Conservation (phyloP, 1,139 yeast genomes). For the Diutina neorugosa region DNA sequence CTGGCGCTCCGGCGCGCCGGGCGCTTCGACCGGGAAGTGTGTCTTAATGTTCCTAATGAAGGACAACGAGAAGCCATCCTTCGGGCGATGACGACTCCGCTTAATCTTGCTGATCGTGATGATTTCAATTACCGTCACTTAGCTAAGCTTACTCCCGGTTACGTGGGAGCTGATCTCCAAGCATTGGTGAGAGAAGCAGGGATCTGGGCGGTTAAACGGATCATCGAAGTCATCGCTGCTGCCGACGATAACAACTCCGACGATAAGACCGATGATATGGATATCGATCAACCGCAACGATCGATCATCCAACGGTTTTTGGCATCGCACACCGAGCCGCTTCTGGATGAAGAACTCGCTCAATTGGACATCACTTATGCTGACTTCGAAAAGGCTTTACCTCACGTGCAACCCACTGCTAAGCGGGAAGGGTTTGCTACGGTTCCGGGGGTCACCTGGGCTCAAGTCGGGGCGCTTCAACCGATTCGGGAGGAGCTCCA, state of each 20-base stretch:
- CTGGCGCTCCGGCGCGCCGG: conserved; percentile 39
- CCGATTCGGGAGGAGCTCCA: conserved; percentile 80
- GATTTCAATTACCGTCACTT: conserved; percentile 53
- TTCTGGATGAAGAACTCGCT: conserved; percentile 60
- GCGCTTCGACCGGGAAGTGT: conserved; percentile 35
- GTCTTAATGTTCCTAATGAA: conserved; percentile 87
- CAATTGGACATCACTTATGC: conserved; percentile 64
- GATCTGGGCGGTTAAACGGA: conserved; percentile 84
- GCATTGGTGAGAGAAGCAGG: conserved; percentile 95
- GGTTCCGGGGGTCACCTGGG: conserved; percentile 96
- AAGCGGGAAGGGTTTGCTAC: conserved; percentile 98
- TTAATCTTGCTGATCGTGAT: conserved; percentile 52
- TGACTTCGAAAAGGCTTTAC: conserved; percentile 77
- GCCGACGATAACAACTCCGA: not conserved
- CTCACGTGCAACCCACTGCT: conserved; percentile 93
- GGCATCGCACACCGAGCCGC: conserved; percentile 63
- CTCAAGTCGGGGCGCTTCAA: conserved; percentile 81
- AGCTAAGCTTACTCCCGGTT: conserved; percentile 94
- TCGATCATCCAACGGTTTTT: conserved; percentile 50
- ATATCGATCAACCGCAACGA: not conserved
- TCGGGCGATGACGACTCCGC: conserved; percentile 53
- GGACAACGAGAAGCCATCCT: conserved; percentile 67
- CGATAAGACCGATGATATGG: not conserved
- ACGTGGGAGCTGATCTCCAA: conserved; percentile 94
- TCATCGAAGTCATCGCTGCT: conserved; percentile 38